A percentile compares a stretch with the other conserved stretches of the same genome.
Conservation (phyloP, 2,329 filamentous ascomycete genomes). For the Fulvia fulva region DNA sequence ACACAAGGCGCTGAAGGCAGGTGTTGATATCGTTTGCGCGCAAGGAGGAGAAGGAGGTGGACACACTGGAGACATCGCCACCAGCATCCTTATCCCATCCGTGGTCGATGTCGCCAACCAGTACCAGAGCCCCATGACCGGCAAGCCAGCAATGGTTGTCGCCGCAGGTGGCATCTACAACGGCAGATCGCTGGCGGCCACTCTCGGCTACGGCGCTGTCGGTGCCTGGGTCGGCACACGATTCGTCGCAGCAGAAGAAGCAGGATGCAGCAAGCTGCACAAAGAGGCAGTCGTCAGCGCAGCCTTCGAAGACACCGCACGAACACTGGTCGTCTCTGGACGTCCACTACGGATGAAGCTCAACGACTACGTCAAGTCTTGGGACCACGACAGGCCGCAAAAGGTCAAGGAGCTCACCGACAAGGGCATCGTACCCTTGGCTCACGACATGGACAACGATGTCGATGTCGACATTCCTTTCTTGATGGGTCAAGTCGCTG, state of each 20-base stretch:
- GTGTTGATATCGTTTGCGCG: slow-evolving; percentile 86
- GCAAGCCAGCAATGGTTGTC: slow-evolving; percentile 71
- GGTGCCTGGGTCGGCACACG: slow-evolving; percentile 94
- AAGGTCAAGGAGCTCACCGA: slow-evolving; percentile 73
- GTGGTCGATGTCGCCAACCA: slow-evolving; percentile 76
- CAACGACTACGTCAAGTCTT: slow-evolving; percentile 78
- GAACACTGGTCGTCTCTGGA: slow-evolving; percentile 78
- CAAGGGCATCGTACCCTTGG: slow-evolving; percentile 73
- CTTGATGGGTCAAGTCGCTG: slow-evolving; percentile 91
- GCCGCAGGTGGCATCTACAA: slow-evolving; percentile 86
- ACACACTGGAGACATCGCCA: slow-evolving; percentile 84
- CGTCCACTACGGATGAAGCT: slow-evolving; percentile 74
- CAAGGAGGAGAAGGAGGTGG: slow-evolving; percentile 93
- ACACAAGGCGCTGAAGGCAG: slow-evolving; percentile 77
- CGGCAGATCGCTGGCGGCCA: slow-evolving; percentile 73
- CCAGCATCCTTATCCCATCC: slow-evolving; percentile 78
- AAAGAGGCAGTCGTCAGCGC: slow-evolving; percentile 82
- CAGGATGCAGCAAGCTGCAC: slow-evolving; percentile 74
- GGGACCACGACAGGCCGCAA: slow-evolving; percentile 68
- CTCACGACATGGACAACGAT: slow-evolving; percentile 73
- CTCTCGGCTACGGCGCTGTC: slow-evolving; percentile 79
- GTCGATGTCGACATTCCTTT: slow-evolving; percentile 82
- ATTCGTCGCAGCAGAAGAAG: slow-evolving; percentile 80
- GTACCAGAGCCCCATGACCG: slow-evolving; percentile 68
- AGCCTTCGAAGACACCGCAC: slow-evolving; percentile 70